Percentiles rank a stretch among this genome's conserved stretches.
These are phyloP conservation scores for Jatropha multifida DNA, from an alignment of 441 rosid species.

Conservation along the genomic window DNA sequence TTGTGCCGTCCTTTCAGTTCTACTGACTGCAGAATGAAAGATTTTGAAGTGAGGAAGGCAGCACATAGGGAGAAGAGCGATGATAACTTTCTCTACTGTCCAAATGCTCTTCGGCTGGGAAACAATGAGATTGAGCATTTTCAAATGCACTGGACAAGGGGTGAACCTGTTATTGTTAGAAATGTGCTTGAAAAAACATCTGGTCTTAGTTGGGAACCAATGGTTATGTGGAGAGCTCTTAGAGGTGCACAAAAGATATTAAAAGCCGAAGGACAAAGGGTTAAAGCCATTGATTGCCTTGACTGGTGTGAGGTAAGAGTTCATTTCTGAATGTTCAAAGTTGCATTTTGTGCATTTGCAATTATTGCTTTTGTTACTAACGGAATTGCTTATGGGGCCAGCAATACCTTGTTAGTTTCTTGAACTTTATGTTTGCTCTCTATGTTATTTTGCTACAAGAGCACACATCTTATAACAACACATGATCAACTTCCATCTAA, in stretches of 20 bases:
- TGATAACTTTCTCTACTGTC: conserved; percentile 70
- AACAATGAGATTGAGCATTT: conserved; percentile 62
- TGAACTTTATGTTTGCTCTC: not conserved
- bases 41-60: conserved; percentile 54
- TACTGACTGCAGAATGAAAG: conserved; percentile 26
- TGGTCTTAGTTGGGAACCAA: conserved; percentile 93
- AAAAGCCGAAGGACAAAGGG: conserved; percentile 43
- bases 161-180: conserved; percentile 76
- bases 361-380: not conserved
- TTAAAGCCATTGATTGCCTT: conserved; percentile 65
- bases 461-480: not conserved
- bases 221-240: conserved; percentile 86
- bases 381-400: not conserved
- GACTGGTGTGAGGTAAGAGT: conserved; percentile 74
- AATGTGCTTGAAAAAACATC: conserved; percentile 62
- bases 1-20: conserved; percentile 28
- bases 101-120: conserved; percentile 42
- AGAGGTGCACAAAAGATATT: conserved; percentile 43
- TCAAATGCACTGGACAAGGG: conserved; percentile 77
- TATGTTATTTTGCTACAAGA: not conserved
- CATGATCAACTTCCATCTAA: not conserved
- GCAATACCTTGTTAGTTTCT: not conserved
- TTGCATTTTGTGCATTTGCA: conserved; percentile 7
- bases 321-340: conserved; percentile 12
- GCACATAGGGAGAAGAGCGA: conserved; percentile 48